Evolutionary conservation across 2,329 filamentous ascomycete species (phyloP), one percentile per base, ranked within the genome.

Genomic region (Curvularia sp.): DNA sequence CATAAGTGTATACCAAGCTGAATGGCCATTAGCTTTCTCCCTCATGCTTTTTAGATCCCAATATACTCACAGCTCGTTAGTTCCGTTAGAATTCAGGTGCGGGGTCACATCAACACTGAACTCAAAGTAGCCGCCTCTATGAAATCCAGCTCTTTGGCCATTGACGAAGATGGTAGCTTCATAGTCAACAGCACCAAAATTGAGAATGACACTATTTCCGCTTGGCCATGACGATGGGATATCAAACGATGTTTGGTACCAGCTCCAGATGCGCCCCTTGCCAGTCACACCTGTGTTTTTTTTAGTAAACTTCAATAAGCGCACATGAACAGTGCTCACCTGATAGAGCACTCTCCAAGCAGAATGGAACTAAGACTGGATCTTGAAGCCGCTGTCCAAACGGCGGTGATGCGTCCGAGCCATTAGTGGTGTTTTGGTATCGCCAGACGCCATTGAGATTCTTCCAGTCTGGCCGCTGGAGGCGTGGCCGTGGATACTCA

Each of bases 1-100:
- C 89, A 53, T 85, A 84, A 0, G 89, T 88, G 65, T 87, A 88
- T 2, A 91, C 86, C 22, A 86, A 78, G 5, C 86, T 88, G 48
- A 4, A 12, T n/a, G 8, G 15, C 13, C 1, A 10, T 44, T 44
- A 44, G 24, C 5, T 28, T n/a, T 44, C 15, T 6, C n/a, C 28
- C 13, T 28, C 33, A 5, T 15, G 4, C 15, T 35, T 15, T 5
- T 35, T 44, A 15, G 6, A 15, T 28, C 24, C 4, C 5, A 5
- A 28, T 28, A 22, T 6, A 73, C 70, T 53, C 69, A 87, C 82
- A 89, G 70, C 55, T 84, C 81, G 66, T 89, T 89, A 0, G 78
- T 74, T 4, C 78, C 79, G 31, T 80, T 80, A 1, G 64, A 58
- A 7, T 69, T 70, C 22, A 82, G 60, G 44, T 75, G 68, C 26